These are phyloP conservation scores for Termitomyces sp. DNA, from an alignment of 768 basidiomycete genomes.

Conservation along the genomic window DNA sequence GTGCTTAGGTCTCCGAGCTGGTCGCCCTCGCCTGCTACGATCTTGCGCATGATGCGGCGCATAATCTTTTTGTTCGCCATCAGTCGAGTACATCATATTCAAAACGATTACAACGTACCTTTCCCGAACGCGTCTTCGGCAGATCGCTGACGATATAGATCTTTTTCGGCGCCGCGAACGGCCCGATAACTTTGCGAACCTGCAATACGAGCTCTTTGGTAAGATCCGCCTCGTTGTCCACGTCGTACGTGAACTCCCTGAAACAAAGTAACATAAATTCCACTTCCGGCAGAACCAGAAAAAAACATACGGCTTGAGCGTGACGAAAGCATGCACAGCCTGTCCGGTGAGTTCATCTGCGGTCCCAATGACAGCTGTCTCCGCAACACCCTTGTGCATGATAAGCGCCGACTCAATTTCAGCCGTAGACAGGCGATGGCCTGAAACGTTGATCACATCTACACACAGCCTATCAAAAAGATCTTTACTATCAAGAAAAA, in stretches of 20 bases:
- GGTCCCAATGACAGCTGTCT: slow-evolving; percentile 90
- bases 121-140: slow-evolving; percentile 93
- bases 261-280: background rate
- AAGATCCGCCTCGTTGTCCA: slow-evolving; percentile 61
- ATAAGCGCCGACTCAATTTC: slow-evolving; percentile 98
- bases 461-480: background rate
- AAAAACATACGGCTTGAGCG: slow-evolving; percentile 80
- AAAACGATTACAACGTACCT: slow-evolving; percentile 41
- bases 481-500: background rate
- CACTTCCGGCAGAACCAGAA: background rate
- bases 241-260: slow-evolving; percentile 71
- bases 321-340: slow-evolving; percentile 92
- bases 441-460: slow-evolving; percentile 98
- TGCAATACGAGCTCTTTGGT: slow-evolving; percentile 88
- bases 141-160: slow-evolving; percentile 78
- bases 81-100: background rate
- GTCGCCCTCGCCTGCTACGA: slow-evolving; percentile 90
- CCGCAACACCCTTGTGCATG: slow-evolving; percentile 90
- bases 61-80: slow-evolving; percentile 53
- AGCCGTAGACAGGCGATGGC: slow-evolving; percentile 93
- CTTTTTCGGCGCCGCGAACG: slow-evolving; percentile 96
- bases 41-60: slow-evolving; percentile 95
- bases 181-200: slow-evolving; percentile 96
- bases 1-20: slow-evolving; percentile 95
- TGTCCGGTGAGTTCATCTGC: slow-evolving; percentile 88